Conservation (phyloP, 495 filamentous ascomycete genomes). For the Tuber indicum region DNA sequence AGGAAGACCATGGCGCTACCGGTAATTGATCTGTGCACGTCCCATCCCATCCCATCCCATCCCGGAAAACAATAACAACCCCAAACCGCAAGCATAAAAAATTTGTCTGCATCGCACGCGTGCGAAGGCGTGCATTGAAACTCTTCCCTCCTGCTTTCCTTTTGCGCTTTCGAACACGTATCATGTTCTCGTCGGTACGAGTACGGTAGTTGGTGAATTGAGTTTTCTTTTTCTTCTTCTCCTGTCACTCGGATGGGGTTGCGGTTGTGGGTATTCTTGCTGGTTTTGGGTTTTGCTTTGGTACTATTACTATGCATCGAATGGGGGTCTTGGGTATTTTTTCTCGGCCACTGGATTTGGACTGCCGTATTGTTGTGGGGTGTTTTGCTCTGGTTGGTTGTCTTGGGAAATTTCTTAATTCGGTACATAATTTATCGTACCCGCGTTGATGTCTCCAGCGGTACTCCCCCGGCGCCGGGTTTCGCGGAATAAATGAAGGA, state of each 20-base stretch:
- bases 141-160: background rate
- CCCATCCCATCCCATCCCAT: background rate
- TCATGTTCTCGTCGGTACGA: background rate
- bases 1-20: background rate
- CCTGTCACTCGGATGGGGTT: background rate
- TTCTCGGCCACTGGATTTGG: too few species aligned
- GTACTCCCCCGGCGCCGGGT: too few species aligned
- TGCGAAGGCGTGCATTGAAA: background rate
- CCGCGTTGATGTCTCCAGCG: too few species aligned
- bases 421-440: too few species aligned
- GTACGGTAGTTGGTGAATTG: background rate
- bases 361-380: too few species aligned
- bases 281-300: background rate
- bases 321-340: too few species aligned
- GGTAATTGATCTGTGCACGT: background rate
- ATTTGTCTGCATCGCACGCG: background rate
- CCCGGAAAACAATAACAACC: background rate
- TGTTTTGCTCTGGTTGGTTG: too few species aligned
- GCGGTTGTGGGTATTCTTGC: background rate
- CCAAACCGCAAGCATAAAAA: background rate
- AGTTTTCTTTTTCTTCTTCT: background rate
- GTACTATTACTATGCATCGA: too few species aligned
- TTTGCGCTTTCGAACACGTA: background rate
- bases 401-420: too few species aligned
- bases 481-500: too few species aligned